phyloP scores from a whole-genome alignment of 768 basidiomycete genomes.

The Hydnomerulius pinastri region DNA sequence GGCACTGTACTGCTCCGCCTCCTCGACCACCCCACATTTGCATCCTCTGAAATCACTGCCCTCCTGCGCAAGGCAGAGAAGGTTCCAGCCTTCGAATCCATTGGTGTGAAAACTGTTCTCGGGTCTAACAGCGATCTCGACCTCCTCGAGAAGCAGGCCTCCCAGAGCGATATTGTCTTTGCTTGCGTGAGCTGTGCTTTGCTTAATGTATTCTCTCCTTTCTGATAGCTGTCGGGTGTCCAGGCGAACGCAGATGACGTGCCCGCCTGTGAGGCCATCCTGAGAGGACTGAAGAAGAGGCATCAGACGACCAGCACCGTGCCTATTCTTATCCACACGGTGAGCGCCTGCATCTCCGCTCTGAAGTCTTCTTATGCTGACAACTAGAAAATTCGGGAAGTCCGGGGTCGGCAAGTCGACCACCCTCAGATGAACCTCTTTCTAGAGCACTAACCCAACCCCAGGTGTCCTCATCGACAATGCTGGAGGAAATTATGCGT shows the following conservation, averaged over 20 bases:
- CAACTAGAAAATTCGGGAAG: constrained; percentile 23
- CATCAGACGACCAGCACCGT: constrained; percentile 41
- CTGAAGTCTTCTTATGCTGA: neutral
- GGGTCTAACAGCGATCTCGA: constrained; percentile 44
- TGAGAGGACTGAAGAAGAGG: constrained; percentile 54
- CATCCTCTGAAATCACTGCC: constrained; percentile 14
- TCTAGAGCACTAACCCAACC: neutral
- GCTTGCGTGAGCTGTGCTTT: constrained; percentile 36
- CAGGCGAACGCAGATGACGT: constrained; percentile 54
- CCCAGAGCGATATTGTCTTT: constrained; percentile 42
- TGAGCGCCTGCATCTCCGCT: constrained; percentile 33
- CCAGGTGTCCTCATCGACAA: constrained; percentile 47
- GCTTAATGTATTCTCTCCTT: no score
- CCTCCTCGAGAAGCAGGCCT: constrained; percentile 41
- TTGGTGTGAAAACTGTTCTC: constrained; percentile 19
- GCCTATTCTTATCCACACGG: constrained; percentile 63
- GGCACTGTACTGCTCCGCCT: constrained; percentile 22
- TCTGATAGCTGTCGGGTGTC: no score
- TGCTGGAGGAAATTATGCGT: constrained; percentile 41
- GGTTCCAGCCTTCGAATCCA: neutral
- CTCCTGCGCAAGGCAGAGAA: constrained; percentile 27
- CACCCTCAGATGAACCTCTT: neutral
- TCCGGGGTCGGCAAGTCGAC: constrained; percentile 48
- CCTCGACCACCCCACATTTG: constrained; percentile 15
- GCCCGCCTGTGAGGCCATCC: constrained; percentile 43